phyloP scores from a whole-genome alignment of 306 rosid species.

The Fragaria vesca region DNA sequence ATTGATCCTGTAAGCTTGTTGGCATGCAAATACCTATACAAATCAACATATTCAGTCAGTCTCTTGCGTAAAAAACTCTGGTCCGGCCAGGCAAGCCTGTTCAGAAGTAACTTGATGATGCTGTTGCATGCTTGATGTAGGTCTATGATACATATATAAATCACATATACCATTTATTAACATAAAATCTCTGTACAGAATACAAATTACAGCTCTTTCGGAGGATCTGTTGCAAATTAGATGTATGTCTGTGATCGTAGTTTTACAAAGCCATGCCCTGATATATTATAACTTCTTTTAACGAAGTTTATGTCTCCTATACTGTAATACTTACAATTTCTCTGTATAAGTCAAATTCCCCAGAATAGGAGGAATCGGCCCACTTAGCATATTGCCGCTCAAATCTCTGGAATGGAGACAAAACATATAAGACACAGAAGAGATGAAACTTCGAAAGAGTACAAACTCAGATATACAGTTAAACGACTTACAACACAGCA shows the following conservation, averaged over 20 bases:
- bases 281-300: not conserved
- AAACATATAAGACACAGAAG: not conserved
- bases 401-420: conserved; percentile 59
- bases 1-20: conserved; percentile 84
- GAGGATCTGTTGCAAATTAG: not conserved
- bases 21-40: conserved; percentile 84
- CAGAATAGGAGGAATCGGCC: conserved; percentile 79
- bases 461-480: conserved; percentile 8
- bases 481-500: conserved; percentile 81
- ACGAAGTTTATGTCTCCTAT: not conserved
- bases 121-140: not conserved
- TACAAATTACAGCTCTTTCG: not conserved
- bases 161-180: not conserved
- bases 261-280: not conserved
- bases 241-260: not conserved
- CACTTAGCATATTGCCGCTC: conserved; percentile 78
- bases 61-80: conserved; percentile 3
- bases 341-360: conserved; percentile 91
- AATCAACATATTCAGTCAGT: conserved; percentile 14
- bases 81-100: not conserved
- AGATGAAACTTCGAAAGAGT: not conserved
- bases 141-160: not conserved
- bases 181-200: not conserved
- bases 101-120: not conserved
- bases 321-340: conserved; percentile 62